Evolutionary conservation across 805 yeast species (phyloP).

Genomic region (Yamadazyma philogaea): DNA sequence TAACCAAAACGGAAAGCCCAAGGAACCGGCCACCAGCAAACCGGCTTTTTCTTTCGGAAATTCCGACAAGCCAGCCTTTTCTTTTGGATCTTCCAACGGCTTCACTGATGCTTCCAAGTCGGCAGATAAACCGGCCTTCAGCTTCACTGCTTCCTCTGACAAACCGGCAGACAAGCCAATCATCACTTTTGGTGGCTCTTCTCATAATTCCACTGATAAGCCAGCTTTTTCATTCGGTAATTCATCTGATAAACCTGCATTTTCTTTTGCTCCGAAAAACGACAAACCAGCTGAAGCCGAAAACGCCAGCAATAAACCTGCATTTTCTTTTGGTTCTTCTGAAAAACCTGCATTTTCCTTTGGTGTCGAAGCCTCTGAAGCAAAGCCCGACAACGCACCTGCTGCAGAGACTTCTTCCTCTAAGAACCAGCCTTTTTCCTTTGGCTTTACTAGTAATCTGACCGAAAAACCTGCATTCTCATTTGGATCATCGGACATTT

Average conservation of each 20-base stretch:
- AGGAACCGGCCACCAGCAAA: conserved; percentile 9
- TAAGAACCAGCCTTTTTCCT: conserved; percentile 18
- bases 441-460: conserved; percentile 6
- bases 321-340: conserved; percentile 22
- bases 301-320: conserved; percentile 15
- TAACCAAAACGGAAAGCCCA: background rate
- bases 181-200: conserved; percentile 1
- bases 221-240: conserved; percentile 20
- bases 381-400: conserved; percentile 8
- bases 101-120: background rate
- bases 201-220: conserved; percentile 7
- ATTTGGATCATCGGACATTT: conserved; percentile 16
- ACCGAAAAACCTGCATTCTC: conserved; percentile 11
- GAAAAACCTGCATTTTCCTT: conserved; percentile 22
- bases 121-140: conserved; percentile 14
- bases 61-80: conserved; percentile 5
- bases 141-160: too few species aligned
- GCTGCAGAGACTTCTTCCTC: too few species aligned
- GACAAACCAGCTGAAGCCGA: conserved; percentile 13
- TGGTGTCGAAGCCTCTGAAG: conserved; percentile 14
- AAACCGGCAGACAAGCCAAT: conserved; percentile 8
- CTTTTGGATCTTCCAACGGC: conserved; percentile 7
- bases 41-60: conserved; percentile 22
- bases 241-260: conserved; percentile 8
- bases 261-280: conserved; percentile 1